These are phyloP conservation scores for Neopestalotiopsis clavispora DNA, from an alignment of 2,329 filamentous ascomycete genomes.

Conservation along the genomic window DNA sequence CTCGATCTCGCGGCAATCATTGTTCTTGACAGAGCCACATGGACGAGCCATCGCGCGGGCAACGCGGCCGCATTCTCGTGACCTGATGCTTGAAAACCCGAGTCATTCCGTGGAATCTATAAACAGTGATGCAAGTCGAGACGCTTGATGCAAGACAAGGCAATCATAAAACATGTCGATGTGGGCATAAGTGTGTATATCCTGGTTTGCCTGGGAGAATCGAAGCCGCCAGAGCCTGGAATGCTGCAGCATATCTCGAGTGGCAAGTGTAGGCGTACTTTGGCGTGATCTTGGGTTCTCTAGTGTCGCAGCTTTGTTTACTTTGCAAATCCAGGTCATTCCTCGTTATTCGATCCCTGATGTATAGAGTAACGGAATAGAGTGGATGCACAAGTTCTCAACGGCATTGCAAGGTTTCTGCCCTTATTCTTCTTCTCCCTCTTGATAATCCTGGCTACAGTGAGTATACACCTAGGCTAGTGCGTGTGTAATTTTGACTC, in stretches of 20 bases:
- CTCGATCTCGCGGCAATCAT: background rate
- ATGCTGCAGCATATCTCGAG: background rate
- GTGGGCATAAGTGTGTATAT: background rate
- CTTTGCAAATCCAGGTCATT: background rate
- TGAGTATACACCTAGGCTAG: background rate
- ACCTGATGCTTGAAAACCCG: background rate
- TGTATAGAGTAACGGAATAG: background rate
- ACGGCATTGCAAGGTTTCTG: background rate
- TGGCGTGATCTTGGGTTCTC: background rate
- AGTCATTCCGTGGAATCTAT: background rate
- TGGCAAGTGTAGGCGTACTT: background rate
- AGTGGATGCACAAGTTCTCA: background rate
- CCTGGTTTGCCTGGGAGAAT: background rate
- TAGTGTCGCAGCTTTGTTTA: background rate
- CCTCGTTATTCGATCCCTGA: background rate
- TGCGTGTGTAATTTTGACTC: background rate
- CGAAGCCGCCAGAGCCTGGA: background rate
- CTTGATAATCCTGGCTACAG: background rate
- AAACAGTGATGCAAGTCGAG: constrained; percentile 2
- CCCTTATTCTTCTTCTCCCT: background rate
- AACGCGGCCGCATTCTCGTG: background rate
- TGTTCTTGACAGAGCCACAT: background rate
- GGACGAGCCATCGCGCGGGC: background rate
- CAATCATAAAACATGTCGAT: background rate
- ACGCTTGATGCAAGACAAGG: background rate